Percentiles rank a stretch among this genome's conserved stretches.
Evolutionary conservation across 2,329 filamentous ascomycete species (phyloP).

Genomic region (Cercospora nicotianae): DNA sequence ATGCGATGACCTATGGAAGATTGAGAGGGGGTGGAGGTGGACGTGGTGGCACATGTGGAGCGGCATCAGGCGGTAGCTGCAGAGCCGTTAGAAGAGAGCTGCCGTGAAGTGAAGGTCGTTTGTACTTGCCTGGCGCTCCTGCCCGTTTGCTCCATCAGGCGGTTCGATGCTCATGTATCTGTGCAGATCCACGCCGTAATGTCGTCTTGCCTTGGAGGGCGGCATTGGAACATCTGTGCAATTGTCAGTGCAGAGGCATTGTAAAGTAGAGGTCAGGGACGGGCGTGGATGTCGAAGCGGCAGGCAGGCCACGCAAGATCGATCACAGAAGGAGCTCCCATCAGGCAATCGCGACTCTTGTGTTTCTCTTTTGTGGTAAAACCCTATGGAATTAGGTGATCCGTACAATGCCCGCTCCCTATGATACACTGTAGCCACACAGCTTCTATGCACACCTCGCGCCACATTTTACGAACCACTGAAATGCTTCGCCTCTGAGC

Average conservation of each 20-base stretch:
- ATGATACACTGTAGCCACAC: conserved; percentile 26
- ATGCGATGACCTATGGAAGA: conserved; percentile 1
- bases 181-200: conserved; percentile 29
- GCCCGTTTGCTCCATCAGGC: neutral
- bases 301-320: neutral
- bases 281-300: neutral
- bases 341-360: neutral
- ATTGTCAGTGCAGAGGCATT: neutral
- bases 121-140: neutral
- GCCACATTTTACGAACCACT: neutral
- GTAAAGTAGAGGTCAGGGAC: neutral
- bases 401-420: conserved; percentile 21
- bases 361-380: neutral
- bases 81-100: neutral
- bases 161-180: conserved; percentile 24
- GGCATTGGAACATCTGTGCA: neutral
- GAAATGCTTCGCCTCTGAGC: neutral
- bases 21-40: neutral
- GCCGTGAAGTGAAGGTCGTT: neutral
- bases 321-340: neutral
- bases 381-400: conserved; percentile 23
- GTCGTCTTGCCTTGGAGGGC: conserved; percentile 13
- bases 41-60: neutral
- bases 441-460: conserved; percentile 27
- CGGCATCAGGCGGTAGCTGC: neutral